Evolutionary conservation across 176 grass and related monocot species (phyloP).

Genomic region (Guadua angustifolia): DNA sequence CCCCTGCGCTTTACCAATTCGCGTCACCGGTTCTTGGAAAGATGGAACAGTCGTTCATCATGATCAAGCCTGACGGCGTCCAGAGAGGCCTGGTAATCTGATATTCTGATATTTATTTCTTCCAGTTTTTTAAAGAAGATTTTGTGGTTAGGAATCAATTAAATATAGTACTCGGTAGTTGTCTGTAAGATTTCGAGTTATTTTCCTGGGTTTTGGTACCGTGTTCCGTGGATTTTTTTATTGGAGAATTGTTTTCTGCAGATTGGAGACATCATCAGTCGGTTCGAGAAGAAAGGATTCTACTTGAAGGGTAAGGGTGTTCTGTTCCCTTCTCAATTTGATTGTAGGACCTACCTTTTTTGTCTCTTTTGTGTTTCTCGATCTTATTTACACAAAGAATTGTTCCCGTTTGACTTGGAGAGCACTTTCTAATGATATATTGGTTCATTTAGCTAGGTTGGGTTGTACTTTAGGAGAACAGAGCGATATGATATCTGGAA

Average conservation of each 20-base stretch:
- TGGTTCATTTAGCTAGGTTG: neutral
- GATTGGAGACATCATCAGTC: constrained; percentile 64
- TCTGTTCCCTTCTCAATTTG: neutral
- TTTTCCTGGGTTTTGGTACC: neutral
- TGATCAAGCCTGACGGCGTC: constrained; percentile 77
- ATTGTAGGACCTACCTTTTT: neutral
- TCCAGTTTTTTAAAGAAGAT: neutral
- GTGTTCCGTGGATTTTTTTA: neutral
- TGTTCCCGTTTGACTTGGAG: neutral
- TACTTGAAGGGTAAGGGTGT: constrained; percentile 50
- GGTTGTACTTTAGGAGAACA: neutral
- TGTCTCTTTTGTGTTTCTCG: neutral
- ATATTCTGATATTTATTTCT: neutral
- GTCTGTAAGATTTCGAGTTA: neutral
- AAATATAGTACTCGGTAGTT: neutral
- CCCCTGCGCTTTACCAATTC: neutral
- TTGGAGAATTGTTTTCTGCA: neutral
- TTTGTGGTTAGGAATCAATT: neutral
- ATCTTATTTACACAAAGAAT: neutral
- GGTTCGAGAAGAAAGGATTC: constrained; percentile 81
- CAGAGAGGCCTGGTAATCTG: constrained; percentile 61
- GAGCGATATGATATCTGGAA: neutral
- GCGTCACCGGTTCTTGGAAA: neutral
- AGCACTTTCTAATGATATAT: neutral
- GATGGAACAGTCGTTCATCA: constrained; percentile 73